These are phyloP conservation scores for Coemansia sp. DNA, from an alignment of 192 early-diverging fungal genomes.

Conservation along the genomic window DNA sequence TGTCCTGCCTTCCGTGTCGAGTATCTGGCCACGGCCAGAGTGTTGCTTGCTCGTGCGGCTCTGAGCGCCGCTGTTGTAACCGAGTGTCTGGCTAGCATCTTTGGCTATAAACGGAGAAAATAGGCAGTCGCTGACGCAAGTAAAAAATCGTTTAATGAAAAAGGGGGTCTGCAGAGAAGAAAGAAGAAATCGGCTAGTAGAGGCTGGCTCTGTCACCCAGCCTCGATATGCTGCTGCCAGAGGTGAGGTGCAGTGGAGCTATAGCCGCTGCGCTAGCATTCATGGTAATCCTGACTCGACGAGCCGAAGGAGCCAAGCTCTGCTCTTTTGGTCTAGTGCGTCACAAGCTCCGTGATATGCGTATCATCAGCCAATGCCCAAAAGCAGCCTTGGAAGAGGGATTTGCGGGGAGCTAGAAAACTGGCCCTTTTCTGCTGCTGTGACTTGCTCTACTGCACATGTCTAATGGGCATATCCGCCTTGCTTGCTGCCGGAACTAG, in stretches of 20 bases:
- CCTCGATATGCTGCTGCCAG: neutral
- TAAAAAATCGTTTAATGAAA: neutral
- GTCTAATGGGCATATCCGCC: neutral
- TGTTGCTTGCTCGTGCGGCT: conserved; percentile 17
- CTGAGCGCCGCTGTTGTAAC: conserved; percentile 11
- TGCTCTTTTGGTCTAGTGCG: conserved; percentile 1
- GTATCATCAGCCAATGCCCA: neutral
- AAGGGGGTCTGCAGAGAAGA: conserved; percentile 1
- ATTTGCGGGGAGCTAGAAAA: conserved; percentile 3
- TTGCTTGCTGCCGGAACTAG: conserved; percentile 6
- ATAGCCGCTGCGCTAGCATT: too few relatives aligned
- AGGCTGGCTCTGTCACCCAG: neutral
- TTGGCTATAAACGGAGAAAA: neutral
- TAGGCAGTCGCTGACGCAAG: neutral
- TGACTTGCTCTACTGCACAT: conserved; percentile 4
- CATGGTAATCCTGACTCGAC: neutral
- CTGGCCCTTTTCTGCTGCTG: neutral
- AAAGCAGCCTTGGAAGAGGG: neutral
- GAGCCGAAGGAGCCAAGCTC: conserved; percentile 1
- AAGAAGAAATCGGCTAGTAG: neutral
- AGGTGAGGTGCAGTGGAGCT: neutral
- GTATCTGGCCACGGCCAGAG: neutral
- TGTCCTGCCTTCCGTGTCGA: conserved; percentile 10
- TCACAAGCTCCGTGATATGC: neutral
- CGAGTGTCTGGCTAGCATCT: conserved; percentile 20